Base-by-base conservation (phyloP, 257 asterid species). In the Knoxia roxburghii region DNA sequence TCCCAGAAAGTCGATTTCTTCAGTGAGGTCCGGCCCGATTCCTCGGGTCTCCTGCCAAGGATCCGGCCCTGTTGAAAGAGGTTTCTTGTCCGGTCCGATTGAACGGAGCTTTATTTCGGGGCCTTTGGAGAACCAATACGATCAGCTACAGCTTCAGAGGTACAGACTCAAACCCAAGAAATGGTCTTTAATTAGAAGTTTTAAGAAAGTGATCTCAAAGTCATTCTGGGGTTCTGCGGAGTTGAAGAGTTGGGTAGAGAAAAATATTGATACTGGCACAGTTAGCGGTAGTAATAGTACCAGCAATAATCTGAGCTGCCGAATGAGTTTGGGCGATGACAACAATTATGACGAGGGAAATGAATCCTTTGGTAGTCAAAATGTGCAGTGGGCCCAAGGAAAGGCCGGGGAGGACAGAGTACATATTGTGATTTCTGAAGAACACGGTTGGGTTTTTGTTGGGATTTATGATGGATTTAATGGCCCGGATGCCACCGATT, bases 401-500 rank as follows among this genome's bases (percentile, higher is more conserved):
- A 94, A 94, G 67, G 97, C 99, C 1, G 99, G 99, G 29, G 97
- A 94, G 57, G 97, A 90, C 75, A 68, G 99, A 64, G 95, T 94
- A 10, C 99, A 90, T 69, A 65, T 94, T 0, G 97, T 88, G 57
- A 76, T 94, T 17, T 90, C 97, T 4, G 96, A 88, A 41, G 99
- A 90, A 65, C 92, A 87, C 63, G 95, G 89, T 0, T 87, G 95
- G 96, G 91, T 90, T 67, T 94, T 90, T 64, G 97, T 93, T 2
- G 99, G 99, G 24, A 92, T 92, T 60, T 89, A 87, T 46, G 97
- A 89, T 62, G 98, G 98, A 71, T 92, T 92, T 43, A 86, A 77
- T 9, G 98, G 98, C 48, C 98, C 98, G 14, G 98, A 92, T 80
- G 98, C 98, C 23, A 89, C 97, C 1, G 99, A 93, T 79, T 93